Evolutionary conservation across 805 yeast genomes (phyloP).

Genomic region (Lipomyces orientalis): DNA sequence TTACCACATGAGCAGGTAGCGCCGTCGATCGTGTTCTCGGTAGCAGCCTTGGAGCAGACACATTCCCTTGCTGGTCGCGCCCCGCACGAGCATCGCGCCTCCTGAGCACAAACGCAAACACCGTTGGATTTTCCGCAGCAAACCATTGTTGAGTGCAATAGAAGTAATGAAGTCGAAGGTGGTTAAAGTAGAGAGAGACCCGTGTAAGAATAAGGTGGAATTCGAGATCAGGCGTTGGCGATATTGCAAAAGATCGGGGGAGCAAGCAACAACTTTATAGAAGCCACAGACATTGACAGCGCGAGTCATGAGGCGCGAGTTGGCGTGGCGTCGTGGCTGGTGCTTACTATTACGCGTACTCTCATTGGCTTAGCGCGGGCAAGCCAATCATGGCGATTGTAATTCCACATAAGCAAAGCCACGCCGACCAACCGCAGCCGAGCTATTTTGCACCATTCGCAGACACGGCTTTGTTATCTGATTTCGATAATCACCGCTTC

Average conservation of each 20-base stretch:
- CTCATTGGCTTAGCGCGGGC: neutral
- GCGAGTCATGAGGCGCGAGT: neutral
- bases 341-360: neutral
- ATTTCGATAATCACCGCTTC: too few relatives aligned
- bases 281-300: too few relatives aligned
- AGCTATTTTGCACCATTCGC: neutral
- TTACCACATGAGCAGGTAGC: slow-evolving; percentile 63
- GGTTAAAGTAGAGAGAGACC: too few relatives aligned
- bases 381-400: neutral
- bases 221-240: neutral
- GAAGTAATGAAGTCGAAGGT: neutral
- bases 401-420: neutral
- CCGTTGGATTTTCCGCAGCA: slow-evolving; percentile 53
- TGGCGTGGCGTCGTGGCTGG: neutral
- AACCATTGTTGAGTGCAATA: slow-evolving; percentile 42
- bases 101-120: slow-evolving; percentile 63
- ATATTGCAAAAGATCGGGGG: neutral
- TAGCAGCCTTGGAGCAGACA: slow-evolving; percentile 57
- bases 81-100: slow-evolving; percentile 70
- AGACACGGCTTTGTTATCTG: too few relatives aligned
- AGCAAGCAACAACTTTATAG: neutral
- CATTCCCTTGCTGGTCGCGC: slow-evolving; percentile 64
- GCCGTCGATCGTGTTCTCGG: slow-evolving; percentile 54
- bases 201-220: too few relatives aligned
- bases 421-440: neutral